Percentiles rank a stretch among this genome's conserved stretches.
Conservation (phyloP, 2,329 filamentous ascomycete species). For the Clarireedia sp. region DNA sequence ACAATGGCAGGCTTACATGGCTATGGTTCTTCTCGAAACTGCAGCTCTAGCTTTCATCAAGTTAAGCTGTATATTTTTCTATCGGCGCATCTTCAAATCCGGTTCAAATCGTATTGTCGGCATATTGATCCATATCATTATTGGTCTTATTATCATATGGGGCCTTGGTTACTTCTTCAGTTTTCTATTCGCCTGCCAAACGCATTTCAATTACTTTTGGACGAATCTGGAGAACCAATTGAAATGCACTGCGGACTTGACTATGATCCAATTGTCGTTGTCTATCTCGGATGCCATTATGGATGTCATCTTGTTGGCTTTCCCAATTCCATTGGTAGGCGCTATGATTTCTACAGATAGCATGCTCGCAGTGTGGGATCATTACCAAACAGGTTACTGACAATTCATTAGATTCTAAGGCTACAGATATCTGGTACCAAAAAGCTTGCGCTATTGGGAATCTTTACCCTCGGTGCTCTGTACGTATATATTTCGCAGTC, state of each 20-base stretch:
- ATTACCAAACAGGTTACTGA: background rate
- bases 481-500: background rate
- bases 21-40: background rate
- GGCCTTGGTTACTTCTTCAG: background rate
- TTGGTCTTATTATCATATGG: background rate
- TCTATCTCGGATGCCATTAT: background rate
- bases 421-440: background rate
- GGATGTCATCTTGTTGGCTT: background rate
- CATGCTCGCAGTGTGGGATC: background rate
- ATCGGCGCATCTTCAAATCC: background rate
- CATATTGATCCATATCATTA: background rate
- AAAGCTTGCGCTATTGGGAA: background rate
- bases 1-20: background rate
- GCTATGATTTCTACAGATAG: background rate
- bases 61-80: background rate
- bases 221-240: background rate
- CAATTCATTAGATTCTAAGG: background rate
- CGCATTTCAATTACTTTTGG: background rate
- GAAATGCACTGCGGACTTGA: background rate
- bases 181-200: background rate
- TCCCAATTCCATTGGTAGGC: background rate
- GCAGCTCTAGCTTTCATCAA: background rate
- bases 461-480: background rate
- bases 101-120: background rate
- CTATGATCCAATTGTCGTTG: background rate